phyloP scores from a whole-genome alignment of 129 eudicot species.

The Arctium lappa region DNA sequence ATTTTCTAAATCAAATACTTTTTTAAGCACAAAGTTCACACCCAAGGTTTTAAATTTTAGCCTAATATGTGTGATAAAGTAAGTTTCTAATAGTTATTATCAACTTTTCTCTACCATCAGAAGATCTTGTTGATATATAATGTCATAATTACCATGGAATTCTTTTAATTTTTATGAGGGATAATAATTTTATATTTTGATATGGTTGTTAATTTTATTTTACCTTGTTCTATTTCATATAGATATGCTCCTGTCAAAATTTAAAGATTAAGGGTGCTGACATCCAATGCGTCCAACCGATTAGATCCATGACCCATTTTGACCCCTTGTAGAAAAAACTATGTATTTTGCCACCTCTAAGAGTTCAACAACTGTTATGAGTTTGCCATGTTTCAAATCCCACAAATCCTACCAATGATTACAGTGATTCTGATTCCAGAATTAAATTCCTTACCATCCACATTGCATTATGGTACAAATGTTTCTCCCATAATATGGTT shows the following conservation, averaged over 20 bases:
- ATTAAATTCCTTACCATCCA: background rate
- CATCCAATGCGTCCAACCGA: background rate
- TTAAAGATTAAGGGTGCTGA: background rate
- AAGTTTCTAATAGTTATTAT: background rate
- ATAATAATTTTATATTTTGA: background rate
- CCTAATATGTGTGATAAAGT: background rate
- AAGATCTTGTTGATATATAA: background rate
- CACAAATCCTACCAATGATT: too few relatives aligned
- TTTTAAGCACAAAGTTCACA: background rate
- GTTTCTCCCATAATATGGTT: slow-evolving; percentile 3
- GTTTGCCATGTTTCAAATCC: too few relatives aligned
- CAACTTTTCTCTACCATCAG: background rate
- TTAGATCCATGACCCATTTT: background rate
- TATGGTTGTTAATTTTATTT: background rate
- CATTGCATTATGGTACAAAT: background rate
- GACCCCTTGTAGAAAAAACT: too few relatives aligned
- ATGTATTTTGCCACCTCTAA: too few relatives aligned
- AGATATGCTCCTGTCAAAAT: background rate
- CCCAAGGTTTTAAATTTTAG: background rate
- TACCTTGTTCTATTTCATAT: background rate
- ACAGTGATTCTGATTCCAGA: too few relatives aligned
- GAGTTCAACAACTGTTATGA: too few relatives aligned
- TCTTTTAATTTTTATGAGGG: background rate
- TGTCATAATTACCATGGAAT: background rate
- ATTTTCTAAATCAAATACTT: too few relatives aligned